Evolutionary conservation across 2,329 filamentous ascomycete species (phyloP), one percentile per base, ranked within the genome.

Genomic region (Aspergillus amoenus): DNA sequence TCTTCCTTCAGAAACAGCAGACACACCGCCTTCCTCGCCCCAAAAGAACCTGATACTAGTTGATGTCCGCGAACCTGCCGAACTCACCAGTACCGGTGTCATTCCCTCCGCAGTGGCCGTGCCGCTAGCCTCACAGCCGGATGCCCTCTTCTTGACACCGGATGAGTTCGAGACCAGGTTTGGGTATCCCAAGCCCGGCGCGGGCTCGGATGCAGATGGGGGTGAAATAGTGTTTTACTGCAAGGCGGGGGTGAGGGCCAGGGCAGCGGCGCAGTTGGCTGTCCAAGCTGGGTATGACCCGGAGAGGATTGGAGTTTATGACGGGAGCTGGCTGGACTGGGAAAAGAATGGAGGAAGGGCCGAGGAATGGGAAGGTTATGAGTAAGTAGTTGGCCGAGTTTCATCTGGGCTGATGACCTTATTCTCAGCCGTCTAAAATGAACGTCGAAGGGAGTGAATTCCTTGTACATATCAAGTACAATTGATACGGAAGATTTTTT

Each of bases 71-170:
- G 78, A 81, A 70, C 78, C 79, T 54, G 64, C 68, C 59, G 77
- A 81, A 66, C 64, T 80, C n/a, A 61, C 61, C 51, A 64, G 71
- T 18, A 78, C 78, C 1, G 77, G 79, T 12, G 73, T 77, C 5
- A 97, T 99, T 69, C 94, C 94, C 1, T 84, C 84, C 45, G 87
- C 92, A 1, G 78, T 93, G 67, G 93, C 93, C 78, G 84, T 99
- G 48, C 93, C 94, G 50, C 82, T 97, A 61, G 84, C 81, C 7
- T 88, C 87, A 5, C 82, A 86, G 42, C 87, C 92, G 1, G 92
- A 97, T 73, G 88, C 88, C 58, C 87, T 95, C 68, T 88, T 92
- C 73, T 82, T 97, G 7, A 72, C 81, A 0, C 80, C 82, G 0
- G 88, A 90, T 12, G 92, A 96, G 62, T 97, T 97, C 70, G 84